Conservation (phyloP, 768 basidiomycete genomes). For the Suillus lakei region DNA sequence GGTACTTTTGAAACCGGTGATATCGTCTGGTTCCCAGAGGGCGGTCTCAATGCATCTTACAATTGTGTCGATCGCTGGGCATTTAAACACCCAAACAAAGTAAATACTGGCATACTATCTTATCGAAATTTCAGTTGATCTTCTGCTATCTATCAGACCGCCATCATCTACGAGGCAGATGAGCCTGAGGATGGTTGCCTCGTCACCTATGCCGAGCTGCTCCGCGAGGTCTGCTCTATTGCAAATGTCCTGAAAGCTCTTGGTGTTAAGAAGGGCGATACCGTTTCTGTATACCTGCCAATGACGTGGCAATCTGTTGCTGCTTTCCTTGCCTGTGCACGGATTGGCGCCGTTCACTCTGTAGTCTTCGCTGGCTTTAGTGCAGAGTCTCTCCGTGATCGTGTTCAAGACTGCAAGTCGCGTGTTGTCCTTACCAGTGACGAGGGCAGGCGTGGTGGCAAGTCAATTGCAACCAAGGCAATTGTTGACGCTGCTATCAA, state of each 20-base stretch:
- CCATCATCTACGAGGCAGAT: conserved; percentile 98
- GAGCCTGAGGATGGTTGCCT: conserved; percentile 82
- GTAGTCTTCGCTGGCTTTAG: conserved; percentile 98
- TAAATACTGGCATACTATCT: conserved; percentile 25
- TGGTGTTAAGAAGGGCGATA: conserved; percentile 95
- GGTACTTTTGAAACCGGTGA: conserved; percentile 87
- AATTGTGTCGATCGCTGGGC: conserved; percentile 99
- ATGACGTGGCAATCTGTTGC: conserved; percentile 97
- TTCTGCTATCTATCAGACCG: conserved; percentile 54
- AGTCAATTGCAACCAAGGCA: conserved; percentile 90
- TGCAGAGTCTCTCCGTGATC: conserved; percentile 91
- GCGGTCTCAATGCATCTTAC: conserved; percentile 90
- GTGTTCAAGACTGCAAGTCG: conserved; percentile 86
- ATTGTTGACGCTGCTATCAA: conserved; percentile 93
- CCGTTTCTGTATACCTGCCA: conserved; percentile 90
- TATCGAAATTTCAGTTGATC: neutral
- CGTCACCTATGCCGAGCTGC: conserved; percentile 82
- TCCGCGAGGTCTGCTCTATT: conserved; percentile 85
- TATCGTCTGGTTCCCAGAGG: conserved; percentile 96
- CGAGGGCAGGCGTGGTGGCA: conserved; percentile 93
- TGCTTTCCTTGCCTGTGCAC: conserved; percentile 96
- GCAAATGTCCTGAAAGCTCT: conserved; percentile 91
- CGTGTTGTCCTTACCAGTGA: conserved; percentile 95
- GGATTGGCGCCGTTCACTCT: conserved; percentile 95
- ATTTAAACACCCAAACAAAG: conserved; percentile 85